Conservation (phyloP, 805 yeast genomes). For the Kuraishia hungarica region DNA sequence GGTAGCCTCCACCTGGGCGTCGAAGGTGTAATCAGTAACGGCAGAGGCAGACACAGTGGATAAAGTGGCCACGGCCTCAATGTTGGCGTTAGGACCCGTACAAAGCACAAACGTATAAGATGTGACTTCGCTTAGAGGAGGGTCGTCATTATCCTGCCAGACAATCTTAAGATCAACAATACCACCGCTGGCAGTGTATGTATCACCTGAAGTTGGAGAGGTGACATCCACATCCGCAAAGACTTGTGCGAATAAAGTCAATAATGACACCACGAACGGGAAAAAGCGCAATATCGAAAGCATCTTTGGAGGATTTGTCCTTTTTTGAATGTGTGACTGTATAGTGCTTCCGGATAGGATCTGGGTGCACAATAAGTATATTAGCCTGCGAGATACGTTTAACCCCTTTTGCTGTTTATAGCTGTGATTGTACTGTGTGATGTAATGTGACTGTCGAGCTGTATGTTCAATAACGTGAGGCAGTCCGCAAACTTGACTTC, state of each 20-base stretch:
- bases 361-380: too few relatives aligned
- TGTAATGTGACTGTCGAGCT: too few relatives aligned
- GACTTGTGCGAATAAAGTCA: slow-evolving; percentile 12
- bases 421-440: too few relatives aligned
- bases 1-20: slow-evolving; percentile 32
- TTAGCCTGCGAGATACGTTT: too few relatives aligned
- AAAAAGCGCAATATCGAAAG: not conserved
- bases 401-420: too few relatives aligned
- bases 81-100: slow-evolving; percentile 52
- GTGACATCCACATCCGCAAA: slow-evolving; percentile 40
- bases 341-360: not conserved
- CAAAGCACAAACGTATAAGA: slow-evolving; percentile 50
- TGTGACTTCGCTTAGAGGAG: slow-evolving; percentile 33
- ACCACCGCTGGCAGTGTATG: slow-evolving; percentile 31
- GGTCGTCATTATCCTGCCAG: slow-evolving; percentile 53
- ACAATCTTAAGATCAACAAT: slow-evolving; percentile 26
- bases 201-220: slow-evolving; percentile 30
- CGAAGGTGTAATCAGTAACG: slow-evolving; percentile 26
- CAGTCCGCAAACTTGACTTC: too few relatives aligned
- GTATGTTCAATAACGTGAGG: too few relatives aligned
- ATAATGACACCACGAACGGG: slow-evolving; percentile 1
- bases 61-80: slow-evolving; percentile 29
- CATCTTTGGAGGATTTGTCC: too few relatives aligned
- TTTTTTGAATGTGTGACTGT: not conserved
- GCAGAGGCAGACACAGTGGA: slow-evolving; percentile 20